Evolutionary conservation across 1,284 basidiomycete species (phyloP), one percentile per base, ranked within the genome.

Genomic region (Puccinia novopanici): DNA sequence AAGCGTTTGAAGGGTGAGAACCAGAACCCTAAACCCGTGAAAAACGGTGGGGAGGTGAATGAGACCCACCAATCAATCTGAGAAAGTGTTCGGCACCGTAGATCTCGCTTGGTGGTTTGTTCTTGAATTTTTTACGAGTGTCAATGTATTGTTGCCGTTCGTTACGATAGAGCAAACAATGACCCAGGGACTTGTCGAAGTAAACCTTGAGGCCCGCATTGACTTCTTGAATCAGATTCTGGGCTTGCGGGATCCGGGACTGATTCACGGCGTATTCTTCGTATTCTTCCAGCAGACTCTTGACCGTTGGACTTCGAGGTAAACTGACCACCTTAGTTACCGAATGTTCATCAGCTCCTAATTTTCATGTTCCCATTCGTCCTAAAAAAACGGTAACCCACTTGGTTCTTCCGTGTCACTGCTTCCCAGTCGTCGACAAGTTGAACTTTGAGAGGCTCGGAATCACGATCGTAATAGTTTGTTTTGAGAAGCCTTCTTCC

Each of bases 391-490:
- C 10, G 34, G 48, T 3, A 24, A 13, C 80, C 13, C 71, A 92
- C 94, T 89, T 93, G 92, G 84, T 91, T 91, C 85, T 95, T 93
- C 88, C 98, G 98, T 75, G 96, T 99, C 59, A 99, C 91, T 22
- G 92, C 91, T 87, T 99, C 96, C 96, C 96, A 99, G 84, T 99
- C 97, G 84, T 99, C 95, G 0, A 99, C 95, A 19, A 99, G 88
- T 81, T 93, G 89, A 45, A 92, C 89, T 86, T 98, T 98, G 82
- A 99, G 89, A 19, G 89, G 86, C 83, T 98, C 95, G 0, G 97
- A 17, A 98, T 91, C 76, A 89, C 89, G 68, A 99, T 89, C 86
- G 93, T 94, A 88, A 99, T 91, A 84, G 93, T 93, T 83, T 92
- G 91, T 86, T 91, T 91, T 84, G 88, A 82, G 76, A 86, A 88